Evolutionary conservation across 805 yeast genomes (phyloP), one percentile per base, ranked within the genome.

Genomic region (Teunomyces panamensis): DNA sequence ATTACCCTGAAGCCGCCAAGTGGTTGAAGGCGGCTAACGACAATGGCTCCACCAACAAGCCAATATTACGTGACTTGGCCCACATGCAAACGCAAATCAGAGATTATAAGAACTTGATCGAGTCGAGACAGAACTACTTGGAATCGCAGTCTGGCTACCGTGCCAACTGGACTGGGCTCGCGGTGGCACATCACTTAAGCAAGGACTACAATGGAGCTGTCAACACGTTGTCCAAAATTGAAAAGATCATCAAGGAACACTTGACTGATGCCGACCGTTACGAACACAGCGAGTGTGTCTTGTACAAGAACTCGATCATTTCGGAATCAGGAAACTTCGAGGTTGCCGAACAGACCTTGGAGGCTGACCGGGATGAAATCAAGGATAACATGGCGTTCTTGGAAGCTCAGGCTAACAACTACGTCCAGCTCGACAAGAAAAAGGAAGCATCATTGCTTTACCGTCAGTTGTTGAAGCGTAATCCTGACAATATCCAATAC

Each of bases 121-220:
- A 69, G 9, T 78, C 92, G 1, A 79, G 97, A 57, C 81, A 80
- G 50, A 74, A 75, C 33, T 83, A 82, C 57, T 75, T 94, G 65
- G 87, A 85, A 57, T 77, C 79, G 24, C 84, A 79, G 56, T 83
- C 94, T 9, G 96, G 96, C 0, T 87, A 81, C 62, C 79, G 97
- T 54, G 90, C 92, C 51, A 87, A 89, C 61, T 91, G 97, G 96
- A 87, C 96, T 1, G 84, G 85, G 0, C 75, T 87, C 44, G 96
- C 96, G 1, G 76, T 89, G 37, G 96, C 97, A 1, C 89, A 86
- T 61, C 88, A 87, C 64, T 73, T 91, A 61, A 80, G 80, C 62
- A 78, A 79, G 24, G 88, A 90, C 58, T 78, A 75, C 58, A 73
- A 71, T 32, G 80, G 80, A 20, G 92, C 96, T 5, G 84, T 84